Base-by-base conservation (phyloP, 257 asterid genomes). In the Solanum sitiens region DNA sequence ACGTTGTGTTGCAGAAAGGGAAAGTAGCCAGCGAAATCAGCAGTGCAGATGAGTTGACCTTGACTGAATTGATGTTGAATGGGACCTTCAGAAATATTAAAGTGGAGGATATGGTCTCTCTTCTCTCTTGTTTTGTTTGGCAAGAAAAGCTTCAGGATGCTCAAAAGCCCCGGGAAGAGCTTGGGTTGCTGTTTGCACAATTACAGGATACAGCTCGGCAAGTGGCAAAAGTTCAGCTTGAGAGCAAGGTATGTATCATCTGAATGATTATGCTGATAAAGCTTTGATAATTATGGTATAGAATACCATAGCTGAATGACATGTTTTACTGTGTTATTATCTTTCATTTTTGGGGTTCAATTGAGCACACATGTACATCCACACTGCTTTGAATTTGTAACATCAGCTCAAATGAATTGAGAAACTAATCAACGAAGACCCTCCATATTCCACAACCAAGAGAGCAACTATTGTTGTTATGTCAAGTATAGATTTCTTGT, bases 111-210 rank as follows among this genome's bases (percentile, higher is more conserved):
- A 96, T 97, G 98, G 89, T 97, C 27, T 90, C 99, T 89, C 96
- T 97, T 86, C 94, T 97, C 79, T 95, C 99, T 70, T 97, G 99
- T 90, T 97, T 95, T 87, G 98, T 96, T 67, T 97, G 99, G 99
- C 99, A 92, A 90, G 99, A 97, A 94, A 97, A 96, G 93, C 98
- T 97, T 82, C 90, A 92, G 88, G 99, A 94, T 91, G 96, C 98
- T 86, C 96, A 89, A 90, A 97, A 95, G 92, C 99, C 99, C 33
- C 91, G 94, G 40, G 99, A 95, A 53, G 99, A 94, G 88, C 99
- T 97, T 85, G 98, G 92, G 83, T 89, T 95, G 89, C 96, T 95
- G 77, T 93, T 93, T 89, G 86, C 95, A 20, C 98, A 94, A 88
- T 89, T 97, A 88, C 99, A 94, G 89, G 99, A 97, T 88, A 92